These are phyloP conservation scores for Gamsiella multidivaricata DNA, from an alignment of 192 early-diverging fungal genomes.

Conservation along the genomic window DNA sequence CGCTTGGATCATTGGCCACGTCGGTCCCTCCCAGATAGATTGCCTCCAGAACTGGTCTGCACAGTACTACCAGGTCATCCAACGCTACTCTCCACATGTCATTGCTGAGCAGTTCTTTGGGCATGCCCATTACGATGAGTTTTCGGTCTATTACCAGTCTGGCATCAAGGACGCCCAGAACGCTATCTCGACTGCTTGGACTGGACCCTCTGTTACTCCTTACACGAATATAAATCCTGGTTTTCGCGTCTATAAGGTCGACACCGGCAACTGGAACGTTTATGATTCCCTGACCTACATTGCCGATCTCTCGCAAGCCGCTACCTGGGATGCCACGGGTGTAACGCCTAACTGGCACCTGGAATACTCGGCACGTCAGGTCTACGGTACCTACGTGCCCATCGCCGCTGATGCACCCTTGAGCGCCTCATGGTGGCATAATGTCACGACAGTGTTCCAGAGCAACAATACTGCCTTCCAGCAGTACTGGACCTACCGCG, in stretches of 20 bases:
- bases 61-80: slow-evolving; percentile 62
- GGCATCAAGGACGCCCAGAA: slow-evolving; percentile 32
- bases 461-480: slow-evolving; percentile 44
- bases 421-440: slow-evolving; percentile 61
- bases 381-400: slow-evolving; percentile 33
- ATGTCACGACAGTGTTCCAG: slow-evolving; percentile 57
- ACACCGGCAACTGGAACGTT: slow-evolving; percentile 58
- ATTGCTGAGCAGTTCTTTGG: slow-evolving; percentile 67
- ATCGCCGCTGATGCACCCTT: slow-evolving; percentile 30
- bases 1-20: slow-evolving; percentile 67
- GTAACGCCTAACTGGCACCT: slow-evolving; percentile 58
- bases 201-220: slow-evolving; percentile 62
- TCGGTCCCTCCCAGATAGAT: slow-evolving; percentile 55
- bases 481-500: slow-evolving; percentile 53
- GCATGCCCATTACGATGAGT: slow-evolving; percentile 62
- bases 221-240: slow-evolving; percentile 61
- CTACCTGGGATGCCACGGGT: slow-evolving; percentile 39
- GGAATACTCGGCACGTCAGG: slow-evolving; percentile 60
- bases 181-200: slow-evolving; percentile 57
- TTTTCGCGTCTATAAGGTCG: slow-evolving; percentile 65
- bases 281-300: slow-evolving; percentile 61
- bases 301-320: slow-evolving; percentile 56
- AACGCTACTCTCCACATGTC: slow-evolving; percentile 63
- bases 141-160: slow-evolving; percentile 58
- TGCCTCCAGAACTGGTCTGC: slow-evolving; percentile 64